Conservation (phyloP, 2,329 filamentous ascomycete genomes). For the Dendrostoma leiphaemia region DNA sequence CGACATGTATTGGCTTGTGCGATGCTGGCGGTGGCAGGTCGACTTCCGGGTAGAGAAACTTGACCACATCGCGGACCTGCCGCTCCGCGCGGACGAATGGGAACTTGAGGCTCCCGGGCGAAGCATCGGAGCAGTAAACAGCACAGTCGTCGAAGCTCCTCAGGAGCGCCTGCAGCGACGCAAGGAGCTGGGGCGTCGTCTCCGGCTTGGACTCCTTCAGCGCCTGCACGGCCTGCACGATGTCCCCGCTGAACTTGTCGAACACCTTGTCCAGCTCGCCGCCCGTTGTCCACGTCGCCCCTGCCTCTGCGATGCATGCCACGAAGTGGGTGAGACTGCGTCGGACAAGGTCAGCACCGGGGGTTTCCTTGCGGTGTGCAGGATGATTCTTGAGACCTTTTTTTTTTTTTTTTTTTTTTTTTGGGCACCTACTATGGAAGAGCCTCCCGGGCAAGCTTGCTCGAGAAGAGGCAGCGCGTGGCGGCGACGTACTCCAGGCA, state of each 20-base stretch:
- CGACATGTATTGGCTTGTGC: background rate
- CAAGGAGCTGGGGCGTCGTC: constrained; percentile 20
- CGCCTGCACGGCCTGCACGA: constrained; percentile 36
- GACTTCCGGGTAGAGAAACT: constrained; percentile 25
- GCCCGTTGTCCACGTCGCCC: constrained; percentile 23
- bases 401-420: too few relatives aligned
- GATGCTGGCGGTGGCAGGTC: background rate
- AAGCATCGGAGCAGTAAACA: constrained; percentile 22
- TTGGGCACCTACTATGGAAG: constrained; percentile 29
- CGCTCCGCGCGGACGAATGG: constrained; percentile 28
- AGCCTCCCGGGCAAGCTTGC: constrained; percentile 30
- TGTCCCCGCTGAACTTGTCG: constrained; percentile 30
- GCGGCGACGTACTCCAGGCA: constrained; percentile 29
- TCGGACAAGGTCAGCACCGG: constrained; percentile 4
- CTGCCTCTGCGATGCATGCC: constrained; percentile 18
- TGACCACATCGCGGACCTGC: constrained; percentile 30
- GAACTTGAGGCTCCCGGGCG: constrained; percentile 16
- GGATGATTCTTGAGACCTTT: too few relatives aligned
- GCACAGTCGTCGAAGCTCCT: constrained; percentile 22
- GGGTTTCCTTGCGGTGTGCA: background rate
- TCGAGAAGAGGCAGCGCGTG: constrained; percentile 35
- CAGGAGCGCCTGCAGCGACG: constrained; percentile 21
- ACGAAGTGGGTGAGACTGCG: constrained; percentile 27
- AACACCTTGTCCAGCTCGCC: constrained; percentile 24
- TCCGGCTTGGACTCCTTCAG: constrained; percentile 31